Conservation (phyloP, 306 rosid genomes). For the Potentilla sterilis region DNA sequence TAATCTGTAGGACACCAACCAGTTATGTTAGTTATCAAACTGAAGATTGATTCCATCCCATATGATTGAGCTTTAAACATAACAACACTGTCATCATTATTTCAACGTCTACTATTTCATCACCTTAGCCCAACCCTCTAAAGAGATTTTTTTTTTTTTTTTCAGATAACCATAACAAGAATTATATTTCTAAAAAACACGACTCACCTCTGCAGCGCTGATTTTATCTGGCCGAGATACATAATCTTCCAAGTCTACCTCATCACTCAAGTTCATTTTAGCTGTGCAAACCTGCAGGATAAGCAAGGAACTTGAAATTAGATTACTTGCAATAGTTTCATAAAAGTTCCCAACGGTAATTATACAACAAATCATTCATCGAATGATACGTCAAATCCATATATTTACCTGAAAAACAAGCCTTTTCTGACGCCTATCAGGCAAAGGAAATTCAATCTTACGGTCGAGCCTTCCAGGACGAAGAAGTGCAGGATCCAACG, state of each 20-base stretch:
- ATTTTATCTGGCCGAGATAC: conserved; percentile 99
- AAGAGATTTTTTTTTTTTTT: not conserved
- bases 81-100: not conserved
- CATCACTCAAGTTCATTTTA: conserved; percentile 95
- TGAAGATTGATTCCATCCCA: not conserved
- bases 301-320: not conserved
- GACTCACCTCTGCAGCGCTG: conserved; percentile 98
- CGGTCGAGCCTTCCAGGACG: conserved; percentile 99
- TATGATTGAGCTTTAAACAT: not conserved
- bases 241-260: conserved; percentile 95
- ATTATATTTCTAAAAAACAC: not conserved
- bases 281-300: conserved; percentile 87
- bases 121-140: not conserved
- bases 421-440: conserved; percentile 95
- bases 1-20: conserved; percentile 47
- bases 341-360: not conserved
- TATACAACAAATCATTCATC: not conserved
- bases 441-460: conserved; percentile 94
- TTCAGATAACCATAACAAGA: not conserved
- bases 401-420: conserved; percentile 88
- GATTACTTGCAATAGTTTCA: conserved; percentile 14
- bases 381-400: not conserved
- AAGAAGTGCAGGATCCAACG: conserved; percentile 92
- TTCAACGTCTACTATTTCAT: not conserved
- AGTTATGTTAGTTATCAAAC: not conserved